Base-by-base conservation (phyloP, 768 basidiomycete species). In the Termitomyces heimii region DNA sequence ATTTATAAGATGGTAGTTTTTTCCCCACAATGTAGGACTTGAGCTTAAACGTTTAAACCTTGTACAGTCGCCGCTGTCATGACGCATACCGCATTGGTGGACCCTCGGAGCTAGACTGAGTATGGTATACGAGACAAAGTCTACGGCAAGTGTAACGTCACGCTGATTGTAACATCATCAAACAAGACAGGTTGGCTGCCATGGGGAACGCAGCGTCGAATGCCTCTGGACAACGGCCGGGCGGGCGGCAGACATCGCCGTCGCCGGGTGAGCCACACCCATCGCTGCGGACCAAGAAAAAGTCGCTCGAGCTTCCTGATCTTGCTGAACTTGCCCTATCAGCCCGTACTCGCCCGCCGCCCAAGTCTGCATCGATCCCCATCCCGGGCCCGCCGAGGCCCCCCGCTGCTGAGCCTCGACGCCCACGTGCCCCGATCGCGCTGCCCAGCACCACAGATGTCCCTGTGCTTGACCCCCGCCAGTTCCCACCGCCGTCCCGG, bases 301-400 rank as follows among this genome's bases (percentile, higher is more conserved):
- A 78, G 66, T 87, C 85, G 0, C 81, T 91, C 20, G 86, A 91
- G 67, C 77, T 91, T 26, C 88, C 88, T 53, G 88, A 89, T 74
- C 83, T 91, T 35, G 76, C 73, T 18, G 72, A 71, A 3, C 66
- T 77, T 7, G 65, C 73, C 2, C 53, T 68, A 8, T 58, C 53
- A 20, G 55, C 59, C 0, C 49, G 63, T 2, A 56, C 63, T 5
- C 56, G 62, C 13, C 54, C 44, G 42, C 37, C 50, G 4, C 24
- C 50, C 26, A 52, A 52, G 18, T 52, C 50, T 1, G 37, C 50
- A 39, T 52, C 50, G 35, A 52, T 52, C 35, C 50, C 50, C 12
- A 52, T 50, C 32, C 48, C 48, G 32, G 5, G 59, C 40, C 16
- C 59, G 57, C n/a, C 5, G 6, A 58, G n/a, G 10, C 66, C 1